Conservation (phyloP, 495 filamentous ascomycete species). For the Usnea hakonensis region DNA sequence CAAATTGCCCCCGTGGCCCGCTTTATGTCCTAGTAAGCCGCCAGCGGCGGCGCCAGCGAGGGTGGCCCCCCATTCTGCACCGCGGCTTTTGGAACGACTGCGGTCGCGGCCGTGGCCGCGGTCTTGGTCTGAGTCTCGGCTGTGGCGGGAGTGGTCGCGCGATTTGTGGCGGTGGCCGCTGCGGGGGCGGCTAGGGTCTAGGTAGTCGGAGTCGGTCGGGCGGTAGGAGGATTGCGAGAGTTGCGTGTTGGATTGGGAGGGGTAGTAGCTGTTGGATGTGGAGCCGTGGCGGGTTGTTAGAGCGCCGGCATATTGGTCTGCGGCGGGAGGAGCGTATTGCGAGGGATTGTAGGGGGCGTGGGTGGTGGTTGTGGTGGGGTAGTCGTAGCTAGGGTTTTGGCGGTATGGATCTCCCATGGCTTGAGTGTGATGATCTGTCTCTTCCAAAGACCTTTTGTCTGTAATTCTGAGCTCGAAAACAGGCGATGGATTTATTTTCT, state of each 20-base stretch:
- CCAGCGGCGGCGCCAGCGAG: constrained; percentile 46
- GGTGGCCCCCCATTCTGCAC: constrained; percentile 39
- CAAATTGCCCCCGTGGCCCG: constrained; percentile 37
- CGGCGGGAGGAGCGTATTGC: constrained; percentile 7
- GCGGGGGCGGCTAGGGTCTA: constrained; percentile 5
- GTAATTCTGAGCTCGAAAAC: not conserved
- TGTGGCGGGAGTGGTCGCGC: constrained; percentile 1
- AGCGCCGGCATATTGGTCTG: constrained; percentile 11
- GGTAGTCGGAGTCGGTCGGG: constrained; percentile 7
- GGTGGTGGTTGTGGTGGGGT: constrained; percentile 11
- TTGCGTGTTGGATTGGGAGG: constrained; percentile 11
- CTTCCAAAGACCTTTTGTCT: not conserved
- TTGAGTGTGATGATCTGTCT: not conserved
- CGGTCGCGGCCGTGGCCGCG: not conserved
- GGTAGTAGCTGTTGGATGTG: constrained; percentile 16
- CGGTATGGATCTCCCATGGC: constrained; percentile 15
- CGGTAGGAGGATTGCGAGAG: constrained; percentile 13
- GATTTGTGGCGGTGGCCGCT: constrained; percentile 1
- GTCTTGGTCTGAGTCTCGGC: not conserved
- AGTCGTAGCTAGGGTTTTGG: constrained; percentile 4
- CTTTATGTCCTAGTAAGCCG: constrained; percentile 42
- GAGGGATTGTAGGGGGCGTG: constrained; percentile 5
- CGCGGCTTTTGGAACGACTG: constrained; percentile 2
- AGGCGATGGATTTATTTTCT: not conserved
- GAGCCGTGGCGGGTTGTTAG: constrained; percentile 16